These are phyloP conservation scores for Ophiosphaerella korrae DNA, from an alignment of 2,329 filamentous ascomycete species.

Conservation along the genomic window DNA sequence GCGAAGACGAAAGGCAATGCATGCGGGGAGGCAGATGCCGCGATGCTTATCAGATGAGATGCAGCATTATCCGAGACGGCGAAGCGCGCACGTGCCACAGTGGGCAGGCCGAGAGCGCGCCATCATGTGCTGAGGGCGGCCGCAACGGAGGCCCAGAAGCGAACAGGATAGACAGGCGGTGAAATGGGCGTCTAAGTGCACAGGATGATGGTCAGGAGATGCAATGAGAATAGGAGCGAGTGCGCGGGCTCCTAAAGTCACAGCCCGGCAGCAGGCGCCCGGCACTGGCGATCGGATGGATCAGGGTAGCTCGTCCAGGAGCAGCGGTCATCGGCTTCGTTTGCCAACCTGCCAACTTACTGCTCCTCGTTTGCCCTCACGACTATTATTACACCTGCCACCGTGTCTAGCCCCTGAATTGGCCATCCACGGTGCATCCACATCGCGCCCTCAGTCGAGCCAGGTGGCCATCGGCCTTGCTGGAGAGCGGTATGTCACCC, in stretches of 20 bases:
- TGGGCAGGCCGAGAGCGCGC: slow-evolving; percentile 2
- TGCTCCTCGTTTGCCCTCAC: no score
- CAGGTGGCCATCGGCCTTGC: no score
- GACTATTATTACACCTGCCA: no score
- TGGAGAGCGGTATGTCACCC: slow-evolving; percentile 5
- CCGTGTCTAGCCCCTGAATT: no score
- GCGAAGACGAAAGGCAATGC: no score
- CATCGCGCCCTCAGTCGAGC: no score
- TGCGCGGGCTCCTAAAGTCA: background rate
- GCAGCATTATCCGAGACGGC: slow-evolving; percentile 6
- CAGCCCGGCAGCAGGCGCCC: background rate
- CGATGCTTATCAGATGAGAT: slow-evolving; percentile 21
- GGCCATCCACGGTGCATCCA: no score
- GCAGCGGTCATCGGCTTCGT: no score
- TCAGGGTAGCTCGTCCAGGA: background rate
- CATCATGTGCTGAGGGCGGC: slow-evolving; percentile 5
- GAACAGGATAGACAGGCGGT: background rate
- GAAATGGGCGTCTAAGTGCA: background rate
- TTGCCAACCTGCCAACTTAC: no score
- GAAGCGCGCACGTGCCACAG: slow-evolving; percentile 1
- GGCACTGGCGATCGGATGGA: background rate
- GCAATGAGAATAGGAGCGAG: background rate
- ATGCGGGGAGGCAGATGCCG: no score
- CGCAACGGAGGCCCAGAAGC: background rate
- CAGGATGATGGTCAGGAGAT: background rate